phyloP scores from a whole-genome alignment of 2,329 filamentous ascomycete genomes.

The Monosporascus sp. region DNA sequence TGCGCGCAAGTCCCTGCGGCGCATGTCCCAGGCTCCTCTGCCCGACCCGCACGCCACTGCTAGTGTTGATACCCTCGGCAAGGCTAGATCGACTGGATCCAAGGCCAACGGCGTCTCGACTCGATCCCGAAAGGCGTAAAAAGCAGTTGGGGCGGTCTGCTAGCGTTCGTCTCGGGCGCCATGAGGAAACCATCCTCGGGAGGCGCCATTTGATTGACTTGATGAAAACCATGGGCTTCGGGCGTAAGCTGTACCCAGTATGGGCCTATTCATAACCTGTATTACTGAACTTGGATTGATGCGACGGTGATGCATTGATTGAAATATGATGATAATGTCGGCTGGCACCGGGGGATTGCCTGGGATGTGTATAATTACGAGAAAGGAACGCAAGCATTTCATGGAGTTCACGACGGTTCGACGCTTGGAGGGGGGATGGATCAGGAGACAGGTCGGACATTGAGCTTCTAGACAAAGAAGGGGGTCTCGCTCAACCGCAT shows the following conservation, averaged over 20 bases:
- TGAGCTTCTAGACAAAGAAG: no score
- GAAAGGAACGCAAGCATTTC: background rate
- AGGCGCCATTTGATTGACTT: background rate
- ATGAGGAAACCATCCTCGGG: background rate
- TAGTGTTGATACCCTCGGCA: slow-evolving; percentile 48
- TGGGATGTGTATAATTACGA: background rate
- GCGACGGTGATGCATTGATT: background rate
- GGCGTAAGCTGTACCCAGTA: background rate
- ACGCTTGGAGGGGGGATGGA: no score
- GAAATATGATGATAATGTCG: slow-evolving; percentile 1
- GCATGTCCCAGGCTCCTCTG: slow-evolving; percentile 61
- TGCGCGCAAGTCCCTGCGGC: slow-evolving; percentile 70
- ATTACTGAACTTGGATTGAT: background rate
- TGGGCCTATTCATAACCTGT: background rate
- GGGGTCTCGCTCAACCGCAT: no score
- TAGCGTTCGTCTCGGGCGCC: no score
- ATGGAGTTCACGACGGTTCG: no score
- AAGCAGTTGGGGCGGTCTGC: background rate
- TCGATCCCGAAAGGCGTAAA: slow-evolving; percentile 65
- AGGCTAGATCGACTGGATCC: slow-evolving; percentile 47
- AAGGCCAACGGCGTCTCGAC: slow-evolving; percentile 57
- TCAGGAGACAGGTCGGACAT: no score
- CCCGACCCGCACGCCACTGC: slow-evolving; percentile 78
- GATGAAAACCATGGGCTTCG: background rate
- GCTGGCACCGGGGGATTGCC: background rate